Evolutionary conservation across 305 asterid species (phyloP).

Genomic region (Fraxinus dipetala): DNA sequence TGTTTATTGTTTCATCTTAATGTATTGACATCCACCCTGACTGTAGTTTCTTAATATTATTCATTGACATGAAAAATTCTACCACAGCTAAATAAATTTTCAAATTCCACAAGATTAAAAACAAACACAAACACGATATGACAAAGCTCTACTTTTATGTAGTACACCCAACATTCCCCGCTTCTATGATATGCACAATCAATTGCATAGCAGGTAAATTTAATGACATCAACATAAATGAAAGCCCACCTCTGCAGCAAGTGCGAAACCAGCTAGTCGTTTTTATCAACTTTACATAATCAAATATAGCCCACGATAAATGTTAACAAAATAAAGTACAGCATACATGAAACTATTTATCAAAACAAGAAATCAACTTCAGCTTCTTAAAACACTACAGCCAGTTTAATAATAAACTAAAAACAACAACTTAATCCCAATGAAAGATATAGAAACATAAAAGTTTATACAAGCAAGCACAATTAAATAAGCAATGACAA

Average conservation of each 20-base stretch:
- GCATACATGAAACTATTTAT: not conserved
- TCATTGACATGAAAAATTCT: not conserved
- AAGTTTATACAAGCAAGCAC: not conserved
- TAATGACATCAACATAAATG: not conserved
- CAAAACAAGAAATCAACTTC: slow-evolving; percentile 10
- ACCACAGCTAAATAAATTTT: not conserved
- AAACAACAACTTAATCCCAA: not conserved
- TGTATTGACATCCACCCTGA: not conserved
- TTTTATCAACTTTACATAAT: not conserved
- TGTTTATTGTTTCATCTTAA: not conserved
- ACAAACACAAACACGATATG: not conserved
- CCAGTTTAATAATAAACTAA: not conserved
- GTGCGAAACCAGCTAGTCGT: not conserved
- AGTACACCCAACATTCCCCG: not conserved
- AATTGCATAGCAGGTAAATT: not conserved
- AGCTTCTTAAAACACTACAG: not conserved
- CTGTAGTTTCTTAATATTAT: not conserved
- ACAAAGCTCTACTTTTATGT: not conserved
- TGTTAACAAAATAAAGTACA: not conserved
- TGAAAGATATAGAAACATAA: not conserved
- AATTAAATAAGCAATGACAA: slow-evolving; percentile 4
- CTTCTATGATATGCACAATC: not conserved
- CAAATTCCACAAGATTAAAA: slow-evolving; percentile 8
- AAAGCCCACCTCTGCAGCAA: not conserved
- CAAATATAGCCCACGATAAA: not conserved